Percentiles rank a stretch among this genome's conserved stretches.
Conservation (phyloP, 371 early-diverging fungal genomes). For the Circinella minor region DNA sequence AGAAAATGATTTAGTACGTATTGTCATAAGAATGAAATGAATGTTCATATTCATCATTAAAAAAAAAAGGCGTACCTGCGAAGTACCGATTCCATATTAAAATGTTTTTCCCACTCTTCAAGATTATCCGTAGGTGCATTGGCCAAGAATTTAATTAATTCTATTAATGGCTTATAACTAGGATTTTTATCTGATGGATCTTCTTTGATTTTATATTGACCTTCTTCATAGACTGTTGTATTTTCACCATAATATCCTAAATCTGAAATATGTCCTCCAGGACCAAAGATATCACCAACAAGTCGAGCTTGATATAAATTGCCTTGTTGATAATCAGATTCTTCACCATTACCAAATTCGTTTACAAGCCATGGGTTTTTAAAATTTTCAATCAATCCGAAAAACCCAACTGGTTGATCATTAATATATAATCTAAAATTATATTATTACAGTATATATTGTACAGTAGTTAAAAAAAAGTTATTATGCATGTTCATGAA, state of each 20-base stretch:
- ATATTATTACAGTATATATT: neutral
- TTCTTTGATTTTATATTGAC: constrained; percentile 33
- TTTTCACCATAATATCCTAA: constrained; percentile 26
- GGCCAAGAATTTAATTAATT: constrained; percentile 37
- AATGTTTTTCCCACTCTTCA: constrained; percentile 28
- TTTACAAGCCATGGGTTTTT: constrained; percentile 40
- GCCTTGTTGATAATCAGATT: constrained; percentile 37
- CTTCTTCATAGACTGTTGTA: constrained; percentile 17
- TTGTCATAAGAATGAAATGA: too few relatives aligned
- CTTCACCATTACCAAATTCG: constrained; percentile 33
- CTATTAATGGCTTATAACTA: constrained; percentile 21
- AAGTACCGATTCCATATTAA: constrained; percentile 40
- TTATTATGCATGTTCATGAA: neutral
- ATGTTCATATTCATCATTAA: too few relatives aligned
- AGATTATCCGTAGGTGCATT: constrained; percentile 26
- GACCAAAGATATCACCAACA: neutral
- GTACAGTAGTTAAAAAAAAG: neutral
- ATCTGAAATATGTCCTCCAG: constrained; percentile 20
- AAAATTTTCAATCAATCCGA: constrained; percentile 40
- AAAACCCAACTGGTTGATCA: constrained; percentile 38
- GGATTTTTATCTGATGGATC: constrained; percentile 18
- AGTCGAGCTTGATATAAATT: constrained; percentile 31
- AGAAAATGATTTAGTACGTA: too few relatives aligned
- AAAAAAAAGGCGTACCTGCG: constrained; percentile 23
- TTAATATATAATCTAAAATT: constrained; percentile 35